A percentile compares a stretch with the other conserved stretches of the same genome.
Evolutionary conservation across 768 basidiomycete species (phyloP).

Genomic region (Ramaria sp.): DNA sequence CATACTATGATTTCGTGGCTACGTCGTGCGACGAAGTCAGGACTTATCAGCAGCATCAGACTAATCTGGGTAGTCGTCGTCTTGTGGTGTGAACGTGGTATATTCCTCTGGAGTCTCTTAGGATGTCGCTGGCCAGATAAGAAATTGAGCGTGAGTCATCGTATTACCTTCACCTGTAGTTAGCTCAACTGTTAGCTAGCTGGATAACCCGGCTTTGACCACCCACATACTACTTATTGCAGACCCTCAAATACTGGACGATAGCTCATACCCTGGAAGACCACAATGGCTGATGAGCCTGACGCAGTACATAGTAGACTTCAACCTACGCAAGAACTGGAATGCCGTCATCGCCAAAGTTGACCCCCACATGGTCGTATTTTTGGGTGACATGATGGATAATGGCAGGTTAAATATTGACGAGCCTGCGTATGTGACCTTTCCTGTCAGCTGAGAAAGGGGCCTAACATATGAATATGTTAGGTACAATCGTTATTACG

Average conservation of each 20-base stretch:
- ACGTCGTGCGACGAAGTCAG: background rate
- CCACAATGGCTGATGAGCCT: constrained; percentile 42
- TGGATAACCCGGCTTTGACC: background rate
- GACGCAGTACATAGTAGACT: constrained; percentile 60
- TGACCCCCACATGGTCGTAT: constrained; percentile 63
- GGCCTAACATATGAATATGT: background rate
- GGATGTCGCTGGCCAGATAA: constrained; percentile 54
- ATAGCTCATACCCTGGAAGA: constrained; percentile 58
- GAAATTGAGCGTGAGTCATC: background rate
- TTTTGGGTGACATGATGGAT: constrained; percentile 93
- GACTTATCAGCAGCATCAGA: constrained; percentile 32
- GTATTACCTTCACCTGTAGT: background rate
- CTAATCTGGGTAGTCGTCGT: constrained; percentile 51
- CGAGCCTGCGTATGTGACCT: constrained; percentile 38
- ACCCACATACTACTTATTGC: constrained; percentile 69
- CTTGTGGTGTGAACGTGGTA: constrained; percentile 59
- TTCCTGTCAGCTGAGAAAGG: background rate
- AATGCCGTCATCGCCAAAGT: constrained; percentile 41
- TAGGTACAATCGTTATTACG: constrained; percentile 68
- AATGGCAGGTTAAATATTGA: constrained; percentile 59
- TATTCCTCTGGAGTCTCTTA: constrained; percentile 38
- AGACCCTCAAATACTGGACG: constrained; percentile 70
- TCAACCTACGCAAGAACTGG: constrained; percentile 84
- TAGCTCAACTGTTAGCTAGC: background rate
- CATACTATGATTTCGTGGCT: no score